These are phyloP conservation scores for Metschnikowia corniflorae DNA, from an alignment of 805 yeast species.

Conservation along the genomic window DNA sequence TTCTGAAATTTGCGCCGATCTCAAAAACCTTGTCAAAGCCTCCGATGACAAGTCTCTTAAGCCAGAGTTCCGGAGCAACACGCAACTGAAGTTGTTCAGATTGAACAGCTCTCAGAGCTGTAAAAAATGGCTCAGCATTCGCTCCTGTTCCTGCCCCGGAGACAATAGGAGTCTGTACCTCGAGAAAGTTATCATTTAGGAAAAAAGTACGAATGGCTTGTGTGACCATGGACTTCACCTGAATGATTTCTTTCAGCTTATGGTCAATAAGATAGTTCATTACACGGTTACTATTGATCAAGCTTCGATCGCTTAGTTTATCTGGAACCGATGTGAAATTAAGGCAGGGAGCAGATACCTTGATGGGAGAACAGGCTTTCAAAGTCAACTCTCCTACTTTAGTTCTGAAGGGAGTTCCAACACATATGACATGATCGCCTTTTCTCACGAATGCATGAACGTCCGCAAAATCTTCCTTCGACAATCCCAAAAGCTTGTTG, in stretches of 20 bases:
- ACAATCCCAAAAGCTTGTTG: constrained; percentile 43
- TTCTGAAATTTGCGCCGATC: constrained; percentile 80
- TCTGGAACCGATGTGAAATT: constrained; percentile 50
- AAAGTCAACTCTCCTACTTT: constrained; percentile 76
- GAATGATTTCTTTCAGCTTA: constrained; percentile 42
- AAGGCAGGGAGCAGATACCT: constrained; percentile 63
- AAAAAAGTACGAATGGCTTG: constrained; percentile 57
- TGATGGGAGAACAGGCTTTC: constrained; percentile 48
- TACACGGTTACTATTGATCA: constrained; percentile 65
- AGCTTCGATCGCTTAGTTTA: constrained; percentile 48
- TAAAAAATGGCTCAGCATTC: constrained; percentile 80
- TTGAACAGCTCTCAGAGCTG: constrained; percentile 42
- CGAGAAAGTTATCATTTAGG: constrained; percentile 54
- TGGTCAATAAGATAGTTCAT: constrained; percentile 67
- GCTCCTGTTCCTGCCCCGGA: constrained; percentile 83
- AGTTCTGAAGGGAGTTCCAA: constrained; percentile 73
- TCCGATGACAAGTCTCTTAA: constrained; percentile 73
- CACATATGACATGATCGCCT: constrained; percentile 69
- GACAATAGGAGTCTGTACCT: constrained; percentile 86
- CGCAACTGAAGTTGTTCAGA: constrained; percentile 53
- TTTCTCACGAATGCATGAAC: constrained; percentile 46
- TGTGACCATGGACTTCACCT: constrained; percentile 54
- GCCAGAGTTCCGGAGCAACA: constrained; percentile 95
- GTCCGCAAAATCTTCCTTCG: constrained; percentile 39
- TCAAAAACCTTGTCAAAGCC: constrained; percentile 89